Conservation (phyloP, 176 grass and related monocot genomes). For the Oryza coarctata region DNA sequence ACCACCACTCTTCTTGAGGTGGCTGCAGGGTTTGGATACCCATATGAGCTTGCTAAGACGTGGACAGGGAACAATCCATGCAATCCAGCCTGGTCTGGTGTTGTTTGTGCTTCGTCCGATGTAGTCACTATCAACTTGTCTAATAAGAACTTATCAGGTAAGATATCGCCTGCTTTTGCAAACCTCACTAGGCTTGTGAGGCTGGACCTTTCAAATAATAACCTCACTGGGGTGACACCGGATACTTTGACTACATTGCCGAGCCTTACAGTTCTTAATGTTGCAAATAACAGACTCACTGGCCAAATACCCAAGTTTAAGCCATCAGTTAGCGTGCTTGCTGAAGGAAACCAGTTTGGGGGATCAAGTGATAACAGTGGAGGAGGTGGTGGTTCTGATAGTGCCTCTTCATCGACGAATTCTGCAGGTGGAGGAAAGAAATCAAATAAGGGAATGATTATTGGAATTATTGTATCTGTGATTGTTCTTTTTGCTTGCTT, state of each 20-base stretch:
- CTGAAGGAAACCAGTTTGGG: constrained; percentile 58
- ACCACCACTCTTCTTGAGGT: constrained; percentile 63
- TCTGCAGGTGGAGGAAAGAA: constrained; percentile 24
- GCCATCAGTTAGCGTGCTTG: constrained; percentile 49
- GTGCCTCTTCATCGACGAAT: constrained; percentile 30
- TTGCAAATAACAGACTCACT: constrained; percentile 73
- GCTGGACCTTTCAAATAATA: constrained; percentile 62
- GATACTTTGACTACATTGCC: constrained; percentile 53
- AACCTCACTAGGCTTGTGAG: constrained; percentile 62
- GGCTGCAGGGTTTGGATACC: constrained; percentile 75
- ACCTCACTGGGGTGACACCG: constrained; percentile 60
- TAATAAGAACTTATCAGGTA: constrained; percentile 57
- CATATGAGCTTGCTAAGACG: constrained; percentile 35
- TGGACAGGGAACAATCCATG: constrained; percentile 78
- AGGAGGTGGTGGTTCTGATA: constrained; percentile 22
- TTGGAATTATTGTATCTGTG: constrained; percentile 57
- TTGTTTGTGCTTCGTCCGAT: constrained; percentile 41
- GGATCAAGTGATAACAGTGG: constrained; percentile 39
- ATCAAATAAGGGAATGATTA: constrained; percentile 41
- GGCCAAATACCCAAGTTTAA: constrained; percentile 68
- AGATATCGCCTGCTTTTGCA: constrained; percentile 67
- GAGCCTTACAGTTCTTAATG: constrained; percentile 53
- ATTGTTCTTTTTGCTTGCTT: constrained; percentile 50
- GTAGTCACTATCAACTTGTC: constrained; percentile 54
- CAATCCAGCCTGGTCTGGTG: constrained; percentile 45